A percentile compares a stretch with the other conserved stretches of the same genome.
Conservation (phyloP, 805 yeast genomes). For the Lachancea waltii region DNA sequence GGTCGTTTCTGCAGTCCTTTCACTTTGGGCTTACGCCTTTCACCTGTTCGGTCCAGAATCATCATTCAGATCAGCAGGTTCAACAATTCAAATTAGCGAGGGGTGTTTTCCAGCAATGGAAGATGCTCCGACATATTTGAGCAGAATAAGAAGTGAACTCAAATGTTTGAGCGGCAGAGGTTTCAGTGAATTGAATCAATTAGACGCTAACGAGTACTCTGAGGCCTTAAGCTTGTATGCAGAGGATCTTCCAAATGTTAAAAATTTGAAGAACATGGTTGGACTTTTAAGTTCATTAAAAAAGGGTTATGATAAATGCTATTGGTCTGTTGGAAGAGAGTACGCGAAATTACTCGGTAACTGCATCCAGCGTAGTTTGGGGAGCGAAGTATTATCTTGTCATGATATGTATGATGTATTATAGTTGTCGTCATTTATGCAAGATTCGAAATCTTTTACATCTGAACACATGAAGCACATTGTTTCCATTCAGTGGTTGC, state of each 20-base stretch:
- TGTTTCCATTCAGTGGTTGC: too few relatives aligned
- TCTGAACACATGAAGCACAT: too few relatives aligned
- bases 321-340: slow-evolving; percentile 51
- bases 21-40: slow-evolving; percentile 46
- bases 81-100: slow-evolving; percentile 1
- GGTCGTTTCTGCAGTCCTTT: slow-evolving; percentile 22
- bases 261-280: slow-evolving; percentile 27
- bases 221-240: slow-evolving; percentile 31
- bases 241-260: slow-evolving; percentile 6
- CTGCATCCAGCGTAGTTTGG: slow-evolving; percentile 46
- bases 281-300: slow-evolving; percentile 46
- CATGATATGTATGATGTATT: slow-evolving; percentile 39
- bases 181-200: slow-evolving; percentile 3
- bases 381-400: slow-evolving; percentile 37
- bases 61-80: slow-evolving; percentile 5
- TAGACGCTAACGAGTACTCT: slow-evolving; percentile 4
- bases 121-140: slow-evolving; percentile 17
- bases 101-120: slow-evolving; percentile 11
- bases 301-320: slow-evolving; percentile 33
- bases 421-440: too few relatives aligned
- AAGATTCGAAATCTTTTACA: too few relatives aligned
- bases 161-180: slow-evolving; percentile 4
- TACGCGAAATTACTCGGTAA: slow-evolving; percentile 43
- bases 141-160: slow-evolving; percentile 17
- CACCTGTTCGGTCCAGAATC: slow-evolving; percentile 39